Conservation (phyloP, 2,329 filamentous ascomycete genomes). For the Neonectria sp. region DNA sequence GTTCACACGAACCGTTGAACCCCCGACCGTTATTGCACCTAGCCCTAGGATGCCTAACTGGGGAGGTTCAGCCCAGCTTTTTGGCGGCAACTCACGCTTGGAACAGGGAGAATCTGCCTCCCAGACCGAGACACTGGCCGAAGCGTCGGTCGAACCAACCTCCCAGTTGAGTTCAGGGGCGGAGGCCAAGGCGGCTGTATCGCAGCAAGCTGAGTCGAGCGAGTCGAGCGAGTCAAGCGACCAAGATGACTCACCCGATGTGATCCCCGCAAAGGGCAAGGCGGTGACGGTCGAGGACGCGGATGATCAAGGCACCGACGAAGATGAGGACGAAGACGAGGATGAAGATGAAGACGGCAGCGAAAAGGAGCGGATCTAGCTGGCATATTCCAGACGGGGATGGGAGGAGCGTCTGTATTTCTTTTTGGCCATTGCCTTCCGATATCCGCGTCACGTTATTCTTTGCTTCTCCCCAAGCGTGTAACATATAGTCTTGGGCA, state of each 20-base stretch:
- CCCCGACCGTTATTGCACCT: conserved; percentile 60
- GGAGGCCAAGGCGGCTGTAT: conserved; percentile 27
- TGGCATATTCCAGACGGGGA: not conserved
- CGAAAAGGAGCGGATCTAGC: conserved; percentile 9
- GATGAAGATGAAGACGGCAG: conserved; percentile 41
- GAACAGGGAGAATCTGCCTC: conserved; percentile 39
- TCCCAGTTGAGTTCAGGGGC: conserved; percentile 20
- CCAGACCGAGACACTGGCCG: conserved; percentile 32
- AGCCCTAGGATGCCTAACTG: conserved; percentile 66
- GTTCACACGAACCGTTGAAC: conserved; percentile 38
- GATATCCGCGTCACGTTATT: not conserved
- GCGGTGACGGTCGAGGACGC: conserved; percentile 64
- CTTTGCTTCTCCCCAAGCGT: conserved; percentile 6
- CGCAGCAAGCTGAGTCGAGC: conserved; percentile 27
- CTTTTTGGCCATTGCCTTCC: conserved; percentile 5
- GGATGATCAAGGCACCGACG: conserved; percentile 53
- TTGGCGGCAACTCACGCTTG: conserved; percentile 53
- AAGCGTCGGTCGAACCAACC: conserved; percentile 21
- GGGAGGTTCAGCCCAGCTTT: conserved; percentile 66
- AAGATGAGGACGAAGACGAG: conserved; percentile 33
- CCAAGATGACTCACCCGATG: conserved; percentile 24
- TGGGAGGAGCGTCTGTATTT: conserved; percentile 19
- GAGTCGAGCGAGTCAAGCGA: conserved; percentile 14
- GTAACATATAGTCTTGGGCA: conserved; percentile 23
- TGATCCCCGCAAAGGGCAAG: conserved; percentile 56